phyloP scores from a whole-genome alignment of 176 grass and related monocot genomes.

The Carex scoparia region DNA sequence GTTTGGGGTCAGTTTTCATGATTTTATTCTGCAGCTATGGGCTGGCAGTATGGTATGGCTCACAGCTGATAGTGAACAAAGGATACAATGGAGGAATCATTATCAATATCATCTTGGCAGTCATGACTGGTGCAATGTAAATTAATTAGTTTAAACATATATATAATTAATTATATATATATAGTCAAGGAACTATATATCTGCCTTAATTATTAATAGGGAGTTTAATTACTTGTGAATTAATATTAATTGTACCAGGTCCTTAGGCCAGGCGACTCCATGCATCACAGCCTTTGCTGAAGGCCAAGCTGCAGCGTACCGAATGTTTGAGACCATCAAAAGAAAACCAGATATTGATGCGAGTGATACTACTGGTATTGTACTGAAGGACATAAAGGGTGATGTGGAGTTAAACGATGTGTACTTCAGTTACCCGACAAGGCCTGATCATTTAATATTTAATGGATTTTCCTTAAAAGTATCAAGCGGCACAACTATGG shows the following conservation, averaged over 20 bases:
- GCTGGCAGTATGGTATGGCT: constrained; percentile 72
- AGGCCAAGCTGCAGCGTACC: constrained; percentile 78
- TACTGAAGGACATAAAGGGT: constrained; percentile 65
- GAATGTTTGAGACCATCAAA: constrained; percentile 78
- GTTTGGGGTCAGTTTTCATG: constrained; percentile 42
- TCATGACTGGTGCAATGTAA: constrained; percentile 70
- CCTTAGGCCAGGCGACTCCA: constrained; percentile 64
- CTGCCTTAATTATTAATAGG: neutral
- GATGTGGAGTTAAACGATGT: constrained; percentile 76
- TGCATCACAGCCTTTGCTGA: constrained; percentile 70
- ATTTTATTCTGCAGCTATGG: constrained; percentile 67
- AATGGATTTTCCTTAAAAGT: constrained; percentile 58
- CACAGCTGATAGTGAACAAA: constrained; percentile 49
- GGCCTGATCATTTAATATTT: constrained; percentile 60
- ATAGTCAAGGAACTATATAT: no score
- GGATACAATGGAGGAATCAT: constrained; percentile 79
- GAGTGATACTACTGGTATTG: constrained; percentile 38
- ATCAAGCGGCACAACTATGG: constrained; percentile 57
- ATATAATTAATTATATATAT: no score
- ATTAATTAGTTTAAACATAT: constrained; percentile 25
- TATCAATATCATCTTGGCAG: constrained; percentile 53
- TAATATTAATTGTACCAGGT: constrained; percentile 35
- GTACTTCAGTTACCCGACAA: constrained; percentile 67
- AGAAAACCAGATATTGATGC: constrained; percentile 62
- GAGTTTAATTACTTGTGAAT: neutral